A percentile compares a stretch with the other conserved stretches of the same genome.
These are phyloP conservation scores for Linum trigynum DNA, from an alignment of 345 rosid genomes.

Conservation along the genomic window DNA sequence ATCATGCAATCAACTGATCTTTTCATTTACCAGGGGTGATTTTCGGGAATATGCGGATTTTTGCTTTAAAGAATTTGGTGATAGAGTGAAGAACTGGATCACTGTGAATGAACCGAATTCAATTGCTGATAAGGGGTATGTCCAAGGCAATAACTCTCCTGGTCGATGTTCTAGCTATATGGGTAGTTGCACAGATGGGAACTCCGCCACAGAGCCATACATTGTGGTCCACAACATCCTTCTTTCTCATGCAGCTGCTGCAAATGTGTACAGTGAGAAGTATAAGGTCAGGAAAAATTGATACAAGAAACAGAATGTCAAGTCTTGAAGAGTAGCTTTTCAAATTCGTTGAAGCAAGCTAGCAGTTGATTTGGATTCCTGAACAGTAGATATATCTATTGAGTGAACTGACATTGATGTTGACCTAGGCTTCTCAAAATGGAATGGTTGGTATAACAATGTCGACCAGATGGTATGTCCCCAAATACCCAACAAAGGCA, in stretches of 20 bases:
- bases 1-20: background rate
- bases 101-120: slow-evolving; percentile 13
- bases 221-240: slow-evolving; percentile 7
- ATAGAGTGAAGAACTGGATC: slow-evolving; percentile 16
- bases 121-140: background rate
- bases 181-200: slow-evolving; percentile 6
- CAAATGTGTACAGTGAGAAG: background rate
- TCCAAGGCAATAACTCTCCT: background rate
- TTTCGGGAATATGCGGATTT: slow-evolving; percentile 4
- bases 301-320: background rate
- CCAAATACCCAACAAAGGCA: background rate
- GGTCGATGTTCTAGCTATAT: slow-evolving; percentile 13
- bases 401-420: background rate
- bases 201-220: slow-evolving; percentile 16
- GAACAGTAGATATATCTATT: too few species aligned
- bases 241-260: slow-evolving; percentile 12
- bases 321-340: background rate
- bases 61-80: slow-evolving; percentile 16
- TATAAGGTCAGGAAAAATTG: slow-evolving; percentile 1
- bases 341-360: too few species aligned
- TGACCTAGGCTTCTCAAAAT: background rate
- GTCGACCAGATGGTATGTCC: background rate
- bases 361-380: too few species aligned
- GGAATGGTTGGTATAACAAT: background rate
- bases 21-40: slow-evolving; percentile 9